Percentiles rank a stretch among this genome's conserved stretches.
Conservation (phyloP, 768 basidiomycete species). For the Heimioporus sp. region DNA sequence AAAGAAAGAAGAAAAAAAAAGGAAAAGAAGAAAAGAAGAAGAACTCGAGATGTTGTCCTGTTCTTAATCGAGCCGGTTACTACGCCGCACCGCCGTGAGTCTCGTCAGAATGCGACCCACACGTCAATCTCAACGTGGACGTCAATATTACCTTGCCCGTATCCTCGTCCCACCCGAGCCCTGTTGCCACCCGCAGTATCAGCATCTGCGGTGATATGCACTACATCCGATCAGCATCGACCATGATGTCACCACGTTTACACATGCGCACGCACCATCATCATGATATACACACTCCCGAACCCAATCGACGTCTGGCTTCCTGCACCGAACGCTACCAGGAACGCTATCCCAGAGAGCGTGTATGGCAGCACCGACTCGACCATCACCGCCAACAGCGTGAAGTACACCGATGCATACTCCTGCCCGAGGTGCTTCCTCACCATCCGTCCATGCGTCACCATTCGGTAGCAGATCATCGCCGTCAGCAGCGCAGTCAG, state of each 20-base stretch:
- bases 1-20: no score
- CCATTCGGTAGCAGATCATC: conserved; percentile 18
- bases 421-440: conserved; percentile 16
- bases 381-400: conserved; percentile 12
- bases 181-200: conserved; percentile 22
- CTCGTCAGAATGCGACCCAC: neutral
- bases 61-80: conserved; percentile 12
- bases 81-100: neutral
- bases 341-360: conserved; percentile 22
- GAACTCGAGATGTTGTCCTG: neutral
- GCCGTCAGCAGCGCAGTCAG: conserved; percentile 21
- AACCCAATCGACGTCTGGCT: conserved; percentile 14
- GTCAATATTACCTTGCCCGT: neutral
- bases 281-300: conserved; percentile 17
- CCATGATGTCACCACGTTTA: no score
- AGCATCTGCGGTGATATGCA: conserved; percentile 24
- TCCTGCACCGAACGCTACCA: conserved; percentile 18
- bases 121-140: conserved; percentile 15
- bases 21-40: no score
- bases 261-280: conserved; percentile 18
- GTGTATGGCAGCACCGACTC: conserved; percentile 28
- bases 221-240: neutral
- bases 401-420: conserved; percentile 20
- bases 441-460: conserved; percentile 10
- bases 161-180: conserved; percentile 13